phyloP scores from a whole-genome alignment of 1,139 yeast species.

The Yamadazyma friedrichii region DNA sequence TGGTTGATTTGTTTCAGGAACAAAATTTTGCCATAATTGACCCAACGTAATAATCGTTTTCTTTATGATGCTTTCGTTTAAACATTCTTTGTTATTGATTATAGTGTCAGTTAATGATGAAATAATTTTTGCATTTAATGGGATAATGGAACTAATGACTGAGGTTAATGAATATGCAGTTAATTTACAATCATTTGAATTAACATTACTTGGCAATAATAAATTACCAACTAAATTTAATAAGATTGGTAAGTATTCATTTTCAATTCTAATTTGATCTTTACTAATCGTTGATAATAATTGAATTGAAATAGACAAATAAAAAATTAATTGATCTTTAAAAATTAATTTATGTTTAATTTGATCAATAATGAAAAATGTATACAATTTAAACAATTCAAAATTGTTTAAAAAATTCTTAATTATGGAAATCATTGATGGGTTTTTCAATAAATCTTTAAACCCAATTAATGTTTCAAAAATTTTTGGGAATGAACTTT shows the following conservation, averaged over 20 bases:
- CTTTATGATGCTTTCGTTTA: constrained; percentile 19
- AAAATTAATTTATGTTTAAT: constrained; percentile 57
- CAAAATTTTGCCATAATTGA: constrained; percentile 38
- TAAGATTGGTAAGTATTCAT: constrained; percentile 44
- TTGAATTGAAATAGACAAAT: constrained; percentile 73
- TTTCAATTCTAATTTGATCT: constrained; percentile 28
- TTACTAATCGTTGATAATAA: constrained; percentile 38
- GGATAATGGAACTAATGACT: constrained; percentile 72
- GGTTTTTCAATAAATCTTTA: constrained; percentile 62
- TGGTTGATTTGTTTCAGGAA: not conserved
- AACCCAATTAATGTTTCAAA: constrained; percentile 71
- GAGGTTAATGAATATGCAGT: constrained; percentile 82
- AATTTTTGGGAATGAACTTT: constrained; percentile 64
- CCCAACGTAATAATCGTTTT: constrained; percentile 42
- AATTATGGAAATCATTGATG: constrained; percentile 67
- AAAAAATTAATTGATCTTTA: constrained; percentile 74
- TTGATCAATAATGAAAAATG: constrained; percentile 56
- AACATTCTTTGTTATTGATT: constrained; percentile 23
- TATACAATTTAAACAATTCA: constrained; percentile 65
- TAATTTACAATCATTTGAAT: constrained; percentile 65
- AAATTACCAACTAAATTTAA: constrained; percentile 58
- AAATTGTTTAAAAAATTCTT: constrained; percentile 69
- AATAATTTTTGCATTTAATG: constrained; percentile 61
- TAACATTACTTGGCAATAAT: constrained; percentile 37
- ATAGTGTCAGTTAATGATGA: constrained; percentile 73